Conservation (phyloP, 352 stramenopile genomes). For the Pythium catenulatum region DNA sequence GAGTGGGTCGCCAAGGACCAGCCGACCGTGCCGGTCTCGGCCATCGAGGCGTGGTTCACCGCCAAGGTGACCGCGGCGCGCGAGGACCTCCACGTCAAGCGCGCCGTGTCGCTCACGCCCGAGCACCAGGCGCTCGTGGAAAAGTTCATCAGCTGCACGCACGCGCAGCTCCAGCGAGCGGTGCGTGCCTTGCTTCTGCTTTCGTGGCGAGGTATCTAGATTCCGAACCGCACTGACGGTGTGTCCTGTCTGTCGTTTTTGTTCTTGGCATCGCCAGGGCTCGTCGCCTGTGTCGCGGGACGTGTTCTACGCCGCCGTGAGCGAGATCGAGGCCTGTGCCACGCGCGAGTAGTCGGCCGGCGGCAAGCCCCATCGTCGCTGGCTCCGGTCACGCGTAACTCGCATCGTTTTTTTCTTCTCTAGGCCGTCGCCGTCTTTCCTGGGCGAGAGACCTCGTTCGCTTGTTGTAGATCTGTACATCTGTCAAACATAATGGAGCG, state of each 20-base stretch:
- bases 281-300: constrained; percentile 17
- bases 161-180: constrained; percentile 41
- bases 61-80: constrained; percentile 50
- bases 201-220: no score
- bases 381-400: no score
- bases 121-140: constrained; percentile 46
- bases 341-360: background rate
- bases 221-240: no score
- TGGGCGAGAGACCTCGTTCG: no score
- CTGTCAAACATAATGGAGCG: no score
- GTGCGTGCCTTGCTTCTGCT: constrained; percentile 37
- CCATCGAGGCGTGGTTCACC: constrained; percentile 64
- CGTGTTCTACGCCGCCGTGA: constrained; percentile 19
- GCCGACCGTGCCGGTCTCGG: constrained; percentile 16
- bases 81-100: constrained; percentile 45
- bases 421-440: no score
- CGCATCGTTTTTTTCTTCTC: no score
- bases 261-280: background rate
- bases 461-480: no score
- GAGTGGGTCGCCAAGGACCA: constrained; percentile 64
- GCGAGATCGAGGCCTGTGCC: constrained; percentile 25
- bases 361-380: no score
- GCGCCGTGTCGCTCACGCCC: constrained; percentile 34
- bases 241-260: no score
- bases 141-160: constrained; percentile 56